Base-by-base conservation (phyloP, 2,329 filamentous ascomycete genomes). In the Rhynchosporium secalis region DNA sequence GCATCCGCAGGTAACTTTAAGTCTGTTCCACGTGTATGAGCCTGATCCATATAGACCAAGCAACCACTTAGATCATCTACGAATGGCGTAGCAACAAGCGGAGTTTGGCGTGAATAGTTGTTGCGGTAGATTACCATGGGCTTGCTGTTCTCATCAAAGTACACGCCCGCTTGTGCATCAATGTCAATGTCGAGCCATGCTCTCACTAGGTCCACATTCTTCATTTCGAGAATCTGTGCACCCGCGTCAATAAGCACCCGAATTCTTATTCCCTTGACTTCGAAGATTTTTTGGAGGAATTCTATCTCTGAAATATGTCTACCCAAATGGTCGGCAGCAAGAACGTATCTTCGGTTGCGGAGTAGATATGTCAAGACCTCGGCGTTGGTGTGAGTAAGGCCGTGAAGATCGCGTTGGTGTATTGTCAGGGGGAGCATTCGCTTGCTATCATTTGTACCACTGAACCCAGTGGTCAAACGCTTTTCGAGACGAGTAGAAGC, bases 371-470 rank as follows among this genome's bases (percentile, higher is more conserved):
- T 80, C 0, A 89, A 72, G 0, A 90, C 87, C 51, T 86, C 80
- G 0, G 86, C 86, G 61, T 86, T 89, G 0, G 86, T 89, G 52
- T 88, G 83, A 0, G 74, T 69, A 0, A 89, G 77, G 0, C 76
- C 72, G 0, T 78, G 74, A 0, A 91, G 77, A 62, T 91, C 86
- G 0, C 83, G 74, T 57, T 91, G 87, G 26, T 76, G 72, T 26
- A 91, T 84, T 0, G 79, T 85, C n/a, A 85, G 72, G 0, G 88
- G 88, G 0, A 91, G 73, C 40, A 88, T 77, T 0, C 74, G 75
- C 43, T 81, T 78, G 26, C 83, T 85, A 69, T 91, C 88, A 49
- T 89, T 91, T 0, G 89, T 91, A 0, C 88, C 88, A 7, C 85
- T 88, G 70, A 92, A 92, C 0, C 88, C 88, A 0, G 87, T 90